Evolutionary conservation across 495 filamentous ascomycete genomes (phyloP), one percentile per base, ranked within the genome.

Genomic region (Delitschia confertaspora): DNA sequence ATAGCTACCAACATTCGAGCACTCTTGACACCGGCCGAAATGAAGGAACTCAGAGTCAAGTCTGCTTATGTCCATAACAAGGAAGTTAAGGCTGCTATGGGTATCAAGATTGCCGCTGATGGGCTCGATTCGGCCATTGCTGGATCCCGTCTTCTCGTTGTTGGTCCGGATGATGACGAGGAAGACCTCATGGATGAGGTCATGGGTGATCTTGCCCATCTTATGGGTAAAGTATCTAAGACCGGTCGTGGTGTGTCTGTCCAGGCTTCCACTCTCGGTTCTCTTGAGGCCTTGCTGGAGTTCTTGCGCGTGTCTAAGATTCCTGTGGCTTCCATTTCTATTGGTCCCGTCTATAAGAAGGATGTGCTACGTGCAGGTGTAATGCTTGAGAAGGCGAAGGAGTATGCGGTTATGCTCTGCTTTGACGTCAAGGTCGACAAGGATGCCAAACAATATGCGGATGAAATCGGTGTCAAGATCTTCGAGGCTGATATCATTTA

Each of bases 401-500:
- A 99, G 61, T 93, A 80, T 48, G 93, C 93, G 18, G 87, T 96
- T 62, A 99, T 99, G 93, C 80, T 99, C 14, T 96, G 93, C 62
- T 99, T 99, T 72, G 93, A 99, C 60, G 93, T 99, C 63, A 95
- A 95, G 69, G 83, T 99, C 17, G 93, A 99, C 65, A 95, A 94
- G 64, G 93, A 99, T 57, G 93, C 93, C 1, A 74, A 80, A 55
- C 73, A 73, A 10, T 95, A 96, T 54, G 93, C 93, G 29, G 84
- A 94, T 7, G 88, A 95, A 40, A 77, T 94, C 27, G 89, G 89
- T 22, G 84, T 99, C 61, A 99, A 95, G 74, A 85, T 99, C 58
- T 96, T 96, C 70, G 93, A 86, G 0, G 93, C 93, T 4, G 88
- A 99, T 55, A 99, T 99, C 56, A 99, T 99, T 50, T 99, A 99